Conservation (phyloP, 2,329 filamentous ascomycete species). For the Orbilia quercus region DNA sequence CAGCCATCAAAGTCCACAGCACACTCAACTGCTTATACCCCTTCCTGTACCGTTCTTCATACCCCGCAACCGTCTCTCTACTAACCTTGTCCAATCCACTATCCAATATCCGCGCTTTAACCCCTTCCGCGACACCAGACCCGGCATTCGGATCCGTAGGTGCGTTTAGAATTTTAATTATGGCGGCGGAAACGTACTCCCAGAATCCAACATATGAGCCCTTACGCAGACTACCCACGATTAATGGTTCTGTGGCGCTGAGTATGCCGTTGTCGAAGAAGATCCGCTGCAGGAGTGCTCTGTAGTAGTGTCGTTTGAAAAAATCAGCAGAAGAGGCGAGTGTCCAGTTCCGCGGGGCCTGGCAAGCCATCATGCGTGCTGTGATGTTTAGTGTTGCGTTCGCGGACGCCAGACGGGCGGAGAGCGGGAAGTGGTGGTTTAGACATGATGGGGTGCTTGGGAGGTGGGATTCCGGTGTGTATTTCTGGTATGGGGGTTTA, state of each 20-base stretch:
- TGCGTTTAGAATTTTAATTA: conserved; percentile 72
- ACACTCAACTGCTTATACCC: conserved; percentile 84
- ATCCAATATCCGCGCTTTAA: conserved; percentile 22
- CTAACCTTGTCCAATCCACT: conserved; percentile 70
- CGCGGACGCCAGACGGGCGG: conserved; percentile 66
- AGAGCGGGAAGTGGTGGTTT: conserved; percentile 95
- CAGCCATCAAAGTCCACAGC: conserved; percentile 95
- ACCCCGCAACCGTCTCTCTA: conserved; percentile 78
- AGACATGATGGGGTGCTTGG: conserved; percentile 78
- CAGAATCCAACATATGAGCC: conserved; percentile 79
- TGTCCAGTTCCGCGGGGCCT: conserved; percentile 94
- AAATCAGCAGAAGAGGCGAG: conserved; percentile 82
- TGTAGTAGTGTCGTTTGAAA: conserved; percentile 92
- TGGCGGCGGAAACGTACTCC: conserved; percentile 81
- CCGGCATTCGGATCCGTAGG: conserved; percentile 69
- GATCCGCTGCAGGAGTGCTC: conserved; percentile 89
- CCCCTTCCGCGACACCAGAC: conserved; percentile 72
- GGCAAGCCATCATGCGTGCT: conserved; percentile 96
- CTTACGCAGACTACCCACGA: conserved; percentile 86
- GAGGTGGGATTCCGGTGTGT: conserved; percentile 42
- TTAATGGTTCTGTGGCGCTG: conserved; percentile 78
- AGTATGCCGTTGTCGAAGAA: conserved; percentile 74
- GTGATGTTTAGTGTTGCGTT: conserved; percentile 93
- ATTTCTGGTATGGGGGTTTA: conserved; percentile 67
- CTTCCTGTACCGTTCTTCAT: conserved; percentile 73